Conservation (phyloP, 306 rosid species). For the Dalbergia oliveri region DNA sequence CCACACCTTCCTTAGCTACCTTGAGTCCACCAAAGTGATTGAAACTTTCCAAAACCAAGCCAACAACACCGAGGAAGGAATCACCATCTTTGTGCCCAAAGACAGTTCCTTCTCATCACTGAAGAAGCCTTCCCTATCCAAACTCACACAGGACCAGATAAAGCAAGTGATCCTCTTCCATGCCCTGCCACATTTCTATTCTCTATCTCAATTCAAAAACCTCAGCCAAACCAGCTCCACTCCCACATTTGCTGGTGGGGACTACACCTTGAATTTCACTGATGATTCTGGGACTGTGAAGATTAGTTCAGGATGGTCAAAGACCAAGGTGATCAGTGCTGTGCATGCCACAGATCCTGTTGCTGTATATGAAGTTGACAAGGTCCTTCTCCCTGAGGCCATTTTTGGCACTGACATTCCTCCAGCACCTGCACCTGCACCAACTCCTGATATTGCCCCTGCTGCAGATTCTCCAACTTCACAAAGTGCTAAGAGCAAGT, state of each 20-base stretch:
- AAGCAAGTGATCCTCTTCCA: conserved; percentile 84
- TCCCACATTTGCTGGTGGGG: conserved; percentile 85
- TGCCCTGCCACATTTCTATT: conserved; percentile 84
- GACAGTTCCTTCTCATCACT: conserved; percentile 70
- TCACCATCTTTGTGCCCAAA: conserved; percentile 87
- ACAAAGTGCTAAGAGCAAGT: conserved; percentile 44
- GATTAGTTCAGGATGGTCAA: conserved; percentile 79
- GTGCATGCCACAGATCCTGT: conserved; percentile 88
- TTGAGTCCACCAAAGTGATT: conserved; percentile 79
- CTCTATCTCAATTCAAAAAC: conserved; percentile 76
- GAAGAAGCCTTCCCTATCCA: conserved; percentile 71
- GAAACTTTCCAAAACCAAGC: conserved; percentile 96
- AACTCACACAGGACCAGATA: conserved; percentile 72
- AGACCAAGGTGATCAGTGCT: conserved; percentile 82
- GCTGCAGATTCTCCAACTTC: conserved; percentile 77
- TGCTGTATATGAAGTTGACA: conserved; percentile 81
- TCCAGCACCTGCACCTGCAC: conserved; percentile 87
- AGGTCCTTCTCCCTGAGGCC: conserved; percentile 86
- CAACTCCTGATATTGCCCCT: conserved; percentile 73
- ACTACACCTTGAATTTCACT: conserved; percentile 77
- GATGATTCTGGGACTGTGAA: conserved; percentile 73
- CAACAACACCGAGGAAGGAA: conserved; percentile 89
- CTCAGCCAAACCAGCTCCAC: conserved; percentile 68
- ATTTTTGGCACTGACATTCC: conserved; percentile 89
- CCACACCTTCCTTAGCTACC: conserved; percentile 76